These are phyloP conservation scores for Phylloporus scabripes DNA, from an alignment of 768 basidiomycete species.

Conservation along the genomic window DNA sequence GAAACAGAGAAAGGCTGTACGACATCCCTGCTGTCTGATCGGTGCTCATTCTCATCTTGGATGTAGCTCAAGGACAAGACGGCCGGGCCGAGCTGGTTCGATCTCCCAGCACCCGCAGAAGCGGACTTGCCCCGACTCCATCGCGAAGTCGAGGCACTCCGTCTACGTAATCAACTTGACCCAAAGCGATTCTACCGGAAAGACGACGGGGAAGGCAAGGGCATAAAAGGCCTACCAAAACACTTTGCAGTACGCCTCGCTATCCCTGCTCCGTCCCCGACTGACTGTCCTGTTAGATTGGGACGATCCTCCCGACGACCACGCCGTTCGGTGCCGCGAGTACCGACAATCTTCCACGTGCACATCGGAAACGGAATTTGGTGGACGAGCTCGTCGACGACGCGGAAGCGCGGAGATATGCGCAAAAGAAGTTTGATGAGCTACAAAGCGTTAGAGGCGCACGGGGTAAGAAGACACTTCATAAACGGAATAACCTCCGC, in stretches of 20 bases:
- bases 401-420: constrained; percentile 77
- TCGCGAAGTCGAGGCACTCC: constrained; percentile 83
- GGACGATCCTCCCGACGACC: constrained; percentile 64
- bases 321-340: constrained; percentile 70
- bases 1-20: constrained; percentile 65
- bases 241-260: constrained; percentile 71
- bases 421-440: constrained; percentile 88
- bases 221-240: constrained; percentile 79
- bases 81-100: constrained; percentile 81
- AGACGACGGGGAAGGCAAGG: constrained; percentile 80
- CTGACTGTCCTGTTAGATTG: constrained; percentile 48
- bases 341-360: constrained; percentile 63
- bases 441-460: constrained; percentile 63
- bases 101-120: constrained; percentile 77
- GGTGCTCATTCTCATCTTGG: background rate
- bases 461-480: constrained; percentile 66
- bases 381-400: constrained; percentile 90
- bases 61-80: constrained; percentile 62
- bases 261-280: background rate
- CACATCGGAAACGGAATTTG: constrained; percentile 71
- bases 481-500: constrained; percentile 55
- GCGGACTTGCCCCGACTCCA: constrained; percentile 73
- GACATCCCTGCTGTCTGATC: constrained; percentile 10
- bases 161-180: constrained; percentile 82
- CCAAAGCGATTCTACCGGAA: constrained; percentile 90